Evolutionary conservation across 768 basidiomycete genomes (phyloP).

Genomic region (Obba rivulosa): DNA sequence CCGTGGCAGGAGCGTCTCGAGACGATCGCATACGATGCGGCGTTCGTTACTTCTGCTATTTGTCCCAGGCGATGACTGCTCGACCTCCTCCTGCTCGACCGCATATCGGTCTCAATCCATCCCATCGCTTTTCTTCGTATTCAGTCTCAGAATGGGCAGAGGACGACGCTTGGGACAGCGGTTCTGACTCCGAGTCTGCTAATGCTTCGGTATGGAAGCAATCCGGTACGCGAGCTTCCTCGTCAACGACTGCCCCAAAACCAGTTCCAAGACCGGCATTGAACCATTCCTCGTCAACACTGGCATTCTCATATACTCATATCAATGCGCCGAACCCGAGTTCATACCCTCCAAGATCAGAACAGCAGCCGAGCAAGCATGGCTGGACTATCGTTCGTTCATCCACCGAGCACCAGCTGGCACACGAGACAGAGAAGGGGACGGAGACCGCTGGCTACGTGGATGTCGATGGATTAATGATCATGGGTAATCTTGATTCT

Average conservation of each 20-base stretch:
- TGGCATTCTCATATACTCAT: constrained; percentile 81
- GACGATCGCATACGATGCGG: too few relatives aligned
- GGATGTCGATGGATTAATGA: constrained; percentile 74
- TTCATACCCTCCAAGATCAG: constrained; percentile 62
- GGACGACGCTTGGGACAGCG: constrained; percentile 84
- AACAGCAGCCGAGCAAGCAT: constrained; percentile 43
- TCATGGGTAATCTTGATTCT: constrained; percentile 69
- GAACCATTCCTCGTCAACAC: constrained; percentile 58
- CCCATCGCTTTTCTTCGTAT: constrained; percentile 38
- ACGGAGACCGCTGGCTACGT: constrained; percentile 37
- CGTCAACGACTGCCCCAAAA: constrained; percentile 42
- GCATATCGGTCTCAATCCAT: constrained; percentile 60
- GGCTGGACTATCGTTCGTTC: constrained; percentile 77
- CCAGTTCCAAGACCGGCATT: constrained; percentile 44
- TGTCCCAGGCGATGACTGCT: constrained; percentile 33
- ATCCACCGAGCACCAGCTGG: constrained; percentile 22
- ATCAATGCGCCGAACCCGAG: constrained; percentile 67
- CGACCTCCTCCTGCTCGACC: constrained; percentile 70
- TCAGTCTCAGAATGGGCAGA: constrained; percentile 63
- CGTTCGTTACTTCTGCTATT: too few relatives aligned
- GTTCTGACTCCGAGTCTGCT: constrained; percentile 71
- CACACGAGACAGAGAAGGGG: constrained; percentile 14
- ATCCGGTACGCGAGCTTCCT: constrained; percentile 14
- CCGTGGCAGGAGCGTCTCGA: too few relatives aligned
- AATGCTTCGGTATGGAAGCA: constrained; percentile 31